Conservation (phyloP, 2,329 filamentous ascomycete species). For the Fusarium subglutinans region DNA sequence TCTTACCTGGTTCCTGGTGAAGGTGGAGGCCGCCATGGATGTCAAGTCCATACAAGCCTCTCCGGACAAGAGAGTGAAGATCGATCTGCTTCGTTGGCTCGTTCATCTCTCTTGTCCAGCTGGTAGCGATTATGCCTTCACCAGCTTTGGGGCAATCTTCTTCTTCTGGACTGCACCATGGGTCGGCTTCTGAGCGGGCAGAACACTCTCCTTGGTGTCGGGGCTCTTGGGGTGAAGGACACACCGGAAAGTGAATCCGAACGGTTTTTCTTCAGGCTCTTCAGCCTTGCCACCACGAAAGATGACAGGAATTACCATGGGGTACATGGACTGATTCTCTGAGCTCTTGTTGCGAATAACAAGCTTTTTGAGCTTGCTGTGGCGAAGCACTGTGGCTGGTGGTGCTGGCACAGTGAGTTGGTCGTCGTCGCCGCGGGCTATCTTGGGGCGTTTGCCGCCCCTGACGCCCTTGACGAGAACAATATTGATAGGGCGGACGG, state of each 20-base stretch:
- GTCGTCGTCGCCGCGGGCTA: not conserved
- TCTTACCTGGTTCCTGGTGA: not conserved
- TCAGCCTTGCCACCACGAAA: not conserved
- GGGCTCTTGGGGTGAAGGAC: not conserved
- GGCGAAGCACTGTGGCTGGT: not conserved
- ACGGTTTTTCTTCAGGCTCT: not conserved
- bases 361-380: not conserved
- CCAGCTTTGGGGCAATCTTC: not conserved
- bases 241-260: not conserved
- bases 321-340: not conserved
- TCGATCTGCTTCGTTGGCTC: not conserved
- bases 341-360: not conserved
- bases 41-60: not conserved
- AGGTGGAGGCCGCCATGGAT: not conserved
- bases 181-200: not conserved
- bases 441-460: not conserved
- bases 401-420: not conserved
- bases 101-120: not conserved
- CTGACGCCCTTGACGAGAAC: not conserved
- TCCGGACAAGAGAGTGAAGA: too few species aligned
- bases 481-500: not conserved
- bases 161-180: not conserved
- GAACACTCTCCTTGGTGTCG: too few species aligned
- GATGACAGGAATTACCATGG: not conserved
- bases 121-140: not conserved